These are phyloP conservation scores for Kodamaea plutei DNA, from an alignment of 1,139 yeast species.

Conservation along the genomic window DNA sequence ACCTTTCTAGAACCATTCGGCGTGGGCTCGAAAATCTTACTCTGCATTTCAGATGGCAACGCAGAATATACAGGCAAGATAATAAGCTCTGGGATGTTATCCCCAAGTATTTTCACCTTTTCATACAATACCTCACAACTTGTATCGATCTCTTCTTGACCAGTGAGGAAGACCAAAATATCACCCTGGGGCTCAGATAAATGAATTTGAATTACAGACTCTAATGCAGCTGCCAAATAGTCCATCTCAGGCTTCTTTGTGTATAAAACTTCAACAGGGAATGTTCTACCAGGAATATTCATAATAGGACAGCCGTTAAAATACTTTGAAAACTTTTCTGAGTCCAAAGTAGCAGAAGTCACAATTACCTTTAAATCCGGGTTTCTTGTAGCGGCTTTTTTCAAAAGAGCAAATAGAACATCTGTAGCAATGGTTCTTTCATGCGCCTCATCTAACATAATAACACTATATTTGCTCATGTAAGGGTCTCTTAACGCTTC, in stretches of 20 bases:
- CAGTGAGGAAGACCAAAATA: constrained; percentile 79
- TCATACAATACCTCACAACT: constrained; percentile 73
- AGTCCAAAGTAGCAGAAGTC: constrained; percentile 91
- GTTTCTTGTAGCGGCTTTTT: constrained; percentile 63
- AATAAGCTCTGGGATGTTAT: constrained; percentile 59
- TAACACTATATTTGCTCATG: constrained; percentile 71
- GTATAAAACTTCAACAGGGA: constrained; percentile 78
- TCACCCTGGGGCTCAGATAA: constrained; percentile 76
- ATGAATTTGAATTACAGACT: constrained; percentile 80
- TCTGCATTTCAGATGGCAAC: constrained; percentile 71
- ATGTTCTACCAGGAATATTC: constrained; percentile 84
- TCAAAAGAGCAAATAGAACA: constrained; percentile 78
- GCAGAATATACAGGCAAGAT: constrained; percentile 87
- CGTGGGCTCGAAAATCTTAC: constrained; percentile 68
- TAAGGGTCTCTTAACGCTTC: constrained; percentile 77
- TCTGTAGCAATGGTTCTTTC: constrained; percentile 95
- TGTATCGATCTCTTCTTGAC: constrained; percentile 91
- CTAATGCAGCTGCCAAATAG: constrained; percentile 76
- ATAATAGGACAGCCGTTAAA: constrained; percentile 78
- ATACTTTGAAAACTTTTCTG: constrained; percentile 74
- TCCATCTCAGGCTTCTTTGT: constrained; percentile 82
- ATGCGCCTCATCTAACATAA: constrained; percentile 94
- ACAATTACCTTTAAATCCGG: constrained; percentile 77
- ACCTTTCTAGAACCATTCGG: constrained; percentile 70
- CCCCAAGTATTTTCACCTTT: constrained; percentile 63